phyloP scores from a whole-genome alignment of 2,329 filamentous ascomycete species.

The Microcyclospora tardicrescens region DNA sequence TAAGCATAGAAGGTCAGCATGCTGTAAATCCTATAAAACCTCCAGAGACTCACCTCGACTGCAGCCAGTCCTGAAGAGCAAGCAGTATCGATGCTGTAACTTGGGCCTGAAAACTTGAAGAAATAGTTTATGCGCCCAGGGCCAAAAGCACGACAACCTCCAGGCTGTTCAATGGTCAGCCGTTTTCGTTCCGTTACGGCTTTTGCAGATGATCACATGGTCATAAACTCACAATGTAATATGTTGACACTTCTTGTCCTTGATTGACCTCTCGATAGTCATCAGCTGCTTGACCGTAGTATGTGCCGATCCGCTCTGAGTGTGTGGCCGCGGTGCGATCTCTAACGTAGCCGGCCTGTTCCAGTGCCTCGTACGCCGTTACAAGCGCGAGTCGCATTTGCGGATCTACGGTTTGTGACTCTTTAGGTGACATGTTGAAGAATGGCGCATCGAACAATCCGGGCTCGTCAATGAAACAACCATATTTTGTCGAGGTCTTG shows the following conservation, averaged over 20 bases:
- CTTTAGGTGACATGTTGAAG: conserved; percentile 27
- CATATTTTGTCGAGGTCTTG: conserved; percentile 18
- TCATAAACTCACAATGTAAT: too few relatives aligned
- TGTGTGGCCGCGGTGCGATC: conserved; percentile 19
- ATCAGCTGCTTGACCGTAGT: conserved; percentile 20
- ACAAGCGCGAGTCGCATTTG: conserved; percentile 13
- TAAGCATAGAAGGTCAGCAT: too few relatives aligned
- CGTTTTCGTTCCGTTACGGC: too few relatives aligned
- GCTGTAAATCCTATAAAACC: too few relatives aligned
- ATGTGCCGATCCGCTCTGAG: conserved; percentile 19
- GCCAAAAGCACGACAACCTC: conserved; percentile 9
- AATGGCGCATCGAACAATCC: conserved; percentile 28
- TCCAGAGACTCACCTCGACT: too few relatives aligned
- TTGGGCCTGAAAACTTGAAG: conserved; percentile 15
- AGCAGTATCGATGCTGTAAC: conserved; percentile 10
- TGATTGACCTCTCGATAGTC: conserved; percentile 18
- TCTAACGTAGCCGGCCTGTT: conserved; percentile 14
- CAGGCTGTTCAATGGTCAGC: too few relatives aligned
- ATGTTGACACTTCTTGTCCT: conserved; percentile 12
- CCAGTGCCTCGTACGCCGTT: conserved; percentile 18
- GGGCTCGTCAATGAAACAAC: conserved; percentile 25
- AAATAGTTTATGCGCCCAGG: conserved; percentile 14
- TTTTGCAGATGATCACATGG: too few relatives aligned
- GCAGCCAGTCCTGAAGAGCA: conserved; percentile 11
- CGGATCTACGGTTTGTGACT: conserved; percentile 14